A percentile compares a stretch with the other conserved stretches of the same genome.
Conservation (phyloP, 208 protist genomes). For the Wallacemonas sp. region DNA sequence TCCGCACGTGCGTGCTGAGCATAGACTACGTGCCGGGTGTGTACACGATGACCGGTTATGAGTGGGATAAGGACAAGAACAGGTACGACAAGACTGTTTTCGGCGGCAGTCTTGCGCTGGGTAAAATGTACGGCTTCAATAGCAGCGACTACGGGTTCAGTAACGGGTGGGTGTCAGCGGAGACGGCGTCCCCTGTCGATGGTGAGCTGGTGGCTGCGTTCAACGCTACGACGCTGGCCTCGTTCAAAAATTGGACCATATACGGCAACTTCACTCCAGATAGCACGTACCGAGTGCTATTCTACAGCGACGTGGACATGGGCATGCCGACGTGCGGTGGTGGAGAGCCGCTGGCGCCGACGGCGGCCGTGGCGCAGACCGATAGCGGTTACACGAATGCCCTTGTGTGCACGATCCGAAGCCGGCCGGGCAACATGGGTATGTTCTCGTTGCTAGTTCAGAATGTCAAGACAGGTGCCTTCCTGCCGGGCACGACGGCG, state of each 20-base stretch:
- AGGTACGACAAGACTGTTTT: not conserved
- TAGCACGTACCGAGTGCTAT: slow-evolving; percentile 16
- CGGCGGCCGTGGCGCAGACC: not conserved
- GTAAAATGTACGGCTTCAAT: not conserved
- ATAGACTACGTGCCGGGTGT: not conserved
- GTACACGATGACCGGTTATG: not conserved
- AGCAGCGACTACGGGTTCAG: not conserved
- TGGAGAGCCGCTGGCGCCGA: not conserved
- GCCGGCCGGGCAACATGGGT: slow-evolving; percentile 22
- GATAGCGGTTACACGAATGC: slow-evolving; percentile 6
- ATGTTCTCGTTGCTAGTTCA: slow-evolving; percentile 34
- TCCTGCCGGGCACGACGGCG: slow-evolving; percentile 21
- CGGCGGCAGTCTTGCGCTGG: not conserved
- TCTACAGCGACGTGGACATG: slow-evolving; percentile 26
- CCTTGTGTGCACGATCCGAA: slow-evolving; percentile 24
- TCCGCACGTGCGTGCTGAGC: not conserved
- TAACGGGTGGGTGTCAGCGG: slow-evolving; percentile 8
- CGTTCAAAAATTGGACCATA: slow-evolving; percentile 19
- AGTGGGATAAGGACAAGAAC: not conserved
- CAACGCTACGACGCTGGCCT: slow-evolving; percentile 22
- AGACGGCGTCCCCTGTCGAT: not conserved
- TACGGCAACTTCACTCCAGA: slow-evolving; percentile 24
- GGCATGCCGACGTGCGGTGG: slow-evolving; percentile 2
- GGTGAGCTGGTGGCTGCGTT: slow-evolving; percentile 13
- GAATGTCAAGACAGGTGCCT: slow-evolving; percentile 12